A percentile compares a stretch with the other conserved stretches of the same genome.
These are phyloP conservation scores for Exophiala calicioides DNA, from an alignment of 2,329 filamentous ascomycete genomes.

Conservation along the genomic window DNA sequence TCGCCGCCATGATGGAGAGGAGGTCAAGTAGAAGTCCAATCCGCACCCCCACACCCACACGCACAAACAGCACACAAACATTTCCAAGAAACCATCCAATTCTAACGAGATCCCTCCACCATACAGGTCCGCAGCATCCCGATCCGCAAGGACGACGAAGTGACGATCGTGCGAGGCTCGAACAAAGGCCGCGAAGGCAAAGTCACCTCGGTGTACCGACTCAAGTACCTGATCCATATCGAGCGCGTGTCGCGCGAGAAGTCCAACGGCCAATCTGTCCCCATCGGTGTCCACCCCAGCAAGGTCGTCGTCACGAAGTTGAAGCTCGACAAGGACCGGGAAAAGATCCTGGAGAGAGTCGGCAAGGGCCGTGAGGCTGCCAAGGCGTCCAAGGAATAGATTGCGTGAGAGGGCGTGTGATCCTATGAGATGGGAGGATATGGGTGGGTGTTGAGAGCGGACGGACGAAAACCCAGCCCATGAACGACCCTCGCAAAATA, in stretches of 20 bases:
- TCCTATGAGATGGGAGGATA: constrained; percentile 9
- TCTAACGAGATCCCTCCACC: constrained; percentile 12
- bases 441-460: constrained; percentile 10
- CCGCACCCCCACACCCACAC: no score
- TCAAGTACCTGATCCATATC: constrained; percentile 97
- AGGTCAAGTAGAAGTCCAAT: no score
- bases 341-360: constrained; percentile 51
- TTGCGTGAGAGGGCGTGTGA: no score
- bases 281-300: constrained; percentile 90
- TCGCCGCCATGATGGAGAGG: no score
- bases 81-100: constrained; percentile 1
- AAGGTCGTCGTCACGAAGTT: constrained; percentile 99
- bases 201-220: constrained; percentile 94
- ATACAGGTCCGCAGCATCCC: constrained; percentile 86
- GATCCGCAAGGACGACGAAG: constrained; percentile 96
- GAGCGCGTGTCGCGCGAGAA: constrained; percentile 97
- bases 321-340: constrained; percentile 70
- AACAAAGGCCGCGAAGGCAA: constrained; percentile 99
- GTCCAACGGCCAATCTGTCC: constrained; percentile 93
- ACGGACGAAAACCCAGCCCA: constrained; percentile 2
- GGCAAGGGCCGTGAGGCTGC: constrained; percentile 49
- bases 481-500: no score
- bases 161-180: constrained; percentile 84
- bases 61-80: no score
- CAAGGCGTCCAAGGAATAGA: constrained; percentile 33